Evolutionary conservation across 495 filamentous ascomycete genomes (phyloP), one percentile per base, ranked within the genome.

Genomic region (Parachaetomium inaequale): DNA sequence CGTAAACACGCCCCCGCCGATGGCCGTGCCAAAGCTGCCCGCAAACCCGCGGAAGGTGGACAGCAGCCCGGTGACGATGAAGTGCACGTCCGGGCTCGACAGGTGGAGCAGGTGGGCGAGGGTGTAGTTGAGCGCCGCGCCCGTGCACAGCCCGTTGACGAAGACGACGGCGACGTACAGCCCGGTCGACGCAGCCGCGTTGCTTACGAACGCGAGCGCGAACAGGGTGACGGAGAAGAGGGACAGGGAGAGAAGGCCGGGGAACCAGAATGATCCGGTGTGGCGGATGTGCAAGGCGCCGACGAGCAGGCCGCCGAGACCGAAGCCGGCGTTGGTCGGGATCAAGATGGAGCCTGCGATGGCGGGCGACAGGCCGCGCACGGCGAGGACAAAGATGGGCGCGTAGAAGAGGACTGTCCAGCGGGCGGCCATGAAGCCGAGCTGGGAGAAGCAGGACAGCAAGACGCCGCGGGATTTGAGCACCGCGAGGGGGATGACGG

Each of bases 331-430:
- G 70, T 92, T 93, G 1, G 88, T 92, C 0, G 90, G 87, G 51
- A 92, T 81, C 4, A 93, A 76, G 34, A 92, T 87, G 19, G 85
- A 77, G 0, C 90, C 90, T 1, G 88, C 87, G 0, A 79, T 73
- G 4, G 87, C 87, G 4, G 88, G 85, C 11, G 76, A 72, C 79
- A 87, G 87, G 53, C 80, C 81, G 4, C 83, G 82, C 0, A 92
- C 85, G 4, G 88, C 85, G 58, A 92, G 83, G 7, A 87, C 84
- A 65, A 89, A 91, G 31, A 88, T 83, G 0, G 90, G 90, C 0
- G 85, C 80, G 75, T 88, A 92, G 73, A 91, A 92, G 7, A 93
- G 76, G n/a, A 92, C 80, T 5, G 78, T 76, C 88, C 88, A 92
- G 43, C 89, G 85, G 6, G 87, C 79, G 72, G 88, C 84, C 88